phyloP scores from a whole-genome alignment of 139 green algal genomes.

The Pycnococcus provasolii region DNA sequence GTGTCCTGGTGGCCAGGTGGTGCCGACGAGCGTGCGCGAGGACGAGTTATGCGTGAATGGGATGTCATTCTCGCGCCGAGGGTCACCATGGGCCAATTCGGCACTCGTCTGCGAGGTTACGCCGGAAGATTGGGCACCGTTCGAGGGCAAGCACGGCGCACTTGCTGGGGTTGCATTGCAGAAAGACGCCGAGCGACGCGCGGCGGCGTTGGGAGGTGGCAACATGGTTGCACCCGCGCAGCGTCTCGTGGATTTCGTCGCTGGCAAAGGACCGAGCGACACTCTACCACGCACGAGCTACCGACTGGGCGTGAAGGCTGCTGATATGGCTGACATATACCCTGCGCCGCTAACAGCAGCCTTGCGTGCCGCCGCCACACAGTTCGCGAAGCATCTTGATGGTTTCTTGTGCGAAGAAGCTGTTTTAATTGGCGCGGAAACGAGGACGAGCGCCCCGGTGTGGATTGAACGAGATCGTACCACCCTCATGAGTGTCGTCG shows the following conservation, averaged over 20 bases:
- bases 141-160: slow-evolving; percentile 31
- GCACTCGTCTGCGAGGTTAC: slow-evolving; percentile 56
- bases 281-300: slow-evolving; percentile 56
- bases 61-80: slow-evolving; percentile 60
- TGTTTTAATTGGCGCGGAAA: slow-evolving; percentile 63
- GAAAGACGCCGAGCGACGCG: slow-evolving; percentile 29
- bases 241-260: slow-evolving; percentile 59
- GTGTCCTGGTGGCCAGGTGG: slow-evolving; percentile 70
- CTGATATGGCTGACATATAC: slow-evolving; percentile 57
- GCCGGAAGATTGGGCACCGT: slow-evolving; percentile 49
- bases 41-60: slow-evolving; percentile 77
- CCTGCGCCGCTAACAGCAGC: slow-evolving; percentile 40
- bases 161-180: slow-evolving; percentile 62
- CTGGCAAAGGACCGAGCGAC: slow-evolving; percentile 9
- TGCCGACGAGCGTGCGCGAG: slow-evolving; percentile 51
- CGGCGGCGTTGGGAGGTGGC: slow-evolving; percentile 51
- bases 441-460: slow-evolving; percentile 60
- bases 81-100: slow-evolving; percentile 58
- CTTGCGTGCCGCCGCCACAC: slow-evolving; percentile 37
- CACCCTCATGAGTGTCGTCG: slow-evolving; percentile 34
- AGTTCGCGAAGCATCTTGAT: slow-evolving; percentile 32
- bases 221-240: slow-evolving; percentile 55
- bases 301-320: slow-evolving; percentile 50
- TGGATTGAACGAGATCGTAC: slow-evolving; percentile 32
- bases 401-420: slow-evolving; percentile 43